A percentile compares a stretch with the other conserved stretches of the same genome.
Conservation (phyloP, 164 flowering plant genomes). For the Sextonia rubra region DNA sequence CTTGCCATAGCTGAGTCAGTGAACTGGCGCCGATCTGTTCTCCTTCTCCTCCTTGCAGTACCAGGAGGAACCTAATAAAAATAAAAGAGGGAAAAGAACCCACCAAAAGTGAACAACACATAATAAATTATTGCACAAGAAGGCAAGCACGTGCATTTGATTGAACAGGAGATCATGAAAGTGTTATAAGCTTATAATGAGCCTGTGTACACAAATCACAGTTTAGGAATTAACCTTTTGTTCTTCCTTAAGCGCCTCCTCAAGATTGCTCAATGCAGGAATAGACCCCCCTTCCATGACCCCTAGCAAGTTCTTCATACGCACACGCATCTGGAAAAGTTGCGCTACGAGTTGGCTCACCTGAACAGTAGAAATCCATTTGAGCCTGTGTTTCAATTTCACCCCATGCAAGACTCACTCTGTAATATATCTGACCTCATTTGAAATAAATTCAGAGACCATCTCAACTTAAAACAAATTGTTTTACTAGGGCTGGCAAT, state of each 20-base stretch:
- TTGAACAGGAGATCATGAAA: not conserved
- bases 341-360: slow-evolving; percentile 95
- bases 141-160: slow-evolving; percentile 4
- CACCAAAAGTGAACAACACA: not conserved
- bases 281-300: slow-evolving; percentile 92
- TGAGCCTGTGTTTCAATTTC: not conserved
- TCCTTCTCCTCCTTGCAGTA: slow-evolving; percentile 76
- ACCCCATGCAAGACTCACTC: too few species aligned
- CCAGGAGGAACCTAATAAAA: slow-evolving; percentile 71
- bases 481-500: too few species aligned
- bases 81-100: not conserved
- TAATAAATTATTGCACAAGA: not conserved
- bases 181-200: not conserved
- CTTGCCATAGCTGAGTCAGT: slow-evolving; percentile 45
- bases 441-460: too few species aligned
- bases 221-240: slow-evolving; percentile 46
- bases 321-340: slow-evolving; percentile 94
- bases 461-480: too few species aligned
- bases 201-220: not conserved
- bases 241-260: slow-evolving; percentile 82
- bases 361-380: slow-evolving; percentile 24
- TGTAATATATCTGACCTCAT: too few species aligned
- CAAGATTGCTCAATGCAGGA: slow-evolving; percentile 83
- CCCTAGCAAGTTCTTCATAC: slow-evolving; percentile 95
- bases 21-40: slow-evolving; percentile 59